Evolutionary conservation across 106 monocot genomes (phyloP), one percentile per base, ranked within the genome.

Genomic region (Dendrobium officinale): DNA sequence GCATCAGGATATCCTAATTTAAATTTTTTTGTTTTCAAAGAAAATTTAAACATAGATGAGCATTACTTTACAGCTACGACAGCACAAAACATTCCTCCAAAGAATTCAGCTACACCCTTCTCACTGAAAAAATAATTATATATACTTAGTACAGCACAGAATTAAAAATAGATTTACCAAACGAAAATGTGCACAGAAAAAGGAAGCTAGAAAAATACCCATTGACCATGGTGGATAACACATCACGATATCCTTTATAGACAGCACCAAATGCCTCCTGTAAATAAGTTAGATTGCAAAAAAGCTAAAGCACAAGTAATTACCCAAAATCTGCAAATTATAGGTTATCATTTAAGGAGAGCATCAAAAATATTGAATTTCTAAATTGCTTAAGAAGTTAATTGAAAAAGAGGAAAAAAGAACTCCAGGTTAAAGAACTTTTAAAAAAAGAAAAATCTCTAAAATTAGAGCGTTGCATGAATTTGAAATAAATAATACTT

Each of bases 191-290:
- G 54, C 54, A 54, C 54, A 54, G 9, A 56, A 56, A 56, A 56
- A 56, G 19, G 56, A 56, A 19, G 10, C 13, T 19, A 29, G 20
- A 18, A 79, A 77, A 70, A 72, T 92, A 94, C 95, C 87, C 87
- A 77, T 83, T 68, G 77, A 92, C 81, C 88, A 95, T 92, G 13
- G 80, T 78, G 66, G 87, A 77, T 76, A 92, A 40, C 78, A 90
- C 29, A 85, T 92, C 88, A 80, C 22, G 54, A 5, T 78, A 61
- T 24, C 51, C 26, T 59, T 42, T 77, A 70, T 72, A 20, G 78
- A 88, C 86, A 72, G 87, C 83, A 33, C 78, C 49, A 82, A 92
- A 95, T 81, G 82, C 81, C 83, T 81, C 85, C 90, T 90, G 26
- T 29, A 11, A 67, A 40, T 10, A 73, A 73, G 17, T 17, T 15